Percentiles rank a stretch among this genome's conserved stretches.
phyloP scores from a whole-genome alignment of 1,139 yeast species.

The Kodamaea fungicola region DNA sequence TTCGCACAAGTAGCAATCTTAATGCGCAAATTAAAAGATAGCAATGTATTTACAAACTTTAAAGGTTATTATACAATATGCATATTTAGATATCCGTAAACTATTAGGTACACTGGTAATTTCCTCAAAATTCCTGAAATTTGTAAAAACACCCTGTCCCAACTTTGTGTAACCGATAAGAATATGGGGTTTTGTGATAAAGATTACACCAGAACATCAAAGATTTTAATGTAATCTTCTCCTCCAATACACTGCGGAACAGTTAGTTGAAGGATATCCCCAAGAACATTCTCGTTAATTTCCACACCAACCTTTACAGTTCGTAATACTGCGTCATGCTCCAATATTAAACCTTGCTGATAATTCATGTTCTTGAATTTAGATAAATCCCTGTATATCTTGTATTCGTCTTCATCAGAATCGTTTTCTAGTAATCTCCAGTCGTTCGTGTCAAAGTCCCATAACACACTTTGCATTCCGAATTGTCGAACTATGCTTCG shows the following conservation, averaged over 20 bases:
- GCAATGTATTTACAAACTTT: too few relatives aligned
- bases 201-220: slow-evolving; percentile 8
- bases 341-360: slow-evolving; percentile 65
- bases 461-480: slow-evolving; percentile 82
- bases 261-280: slow-evolving; percentile 56
- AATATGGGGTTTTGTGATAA: not conserved
- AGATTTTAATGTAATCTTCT: slow-evolving; percentile 37
- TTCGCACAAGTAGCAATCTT: too few relatives aligned
- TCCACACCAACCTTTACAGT: slow-evolving; percentile 71
- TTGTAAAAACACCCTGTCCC: too few relatives aligned
- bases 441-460: slow-evolving; percentile 92
- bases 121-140: too few relatives aligned
- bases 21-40: too few relatives aligned
- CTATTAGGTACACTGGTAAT: too few relatives aligned
- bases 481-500: slow-evolving; percentile 76
- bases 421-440: slow-evolving; percentile 61
- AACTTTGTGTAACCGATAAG: not conserved
- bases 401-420: slow-evolving; percentile 32
- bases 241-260: slow-evolving; percentile 86
- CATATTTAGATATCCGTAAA: too few relatives aligned
- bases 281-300: slow-evolving; percentile 47
- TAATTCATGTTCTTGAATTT: slow-evolving; percentile 44
- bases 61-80: too few relatives aligned
- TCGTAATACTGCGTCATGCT: slow-evolving; percentile 70
- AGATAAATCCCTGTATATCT: slow-evolving; percentile 53